These are phyloP conservation scores for Lepraria neglecta DNA, from an alignment of 495 filamentous ascomycete genomes.

Conservation along the genomic window DNA sequence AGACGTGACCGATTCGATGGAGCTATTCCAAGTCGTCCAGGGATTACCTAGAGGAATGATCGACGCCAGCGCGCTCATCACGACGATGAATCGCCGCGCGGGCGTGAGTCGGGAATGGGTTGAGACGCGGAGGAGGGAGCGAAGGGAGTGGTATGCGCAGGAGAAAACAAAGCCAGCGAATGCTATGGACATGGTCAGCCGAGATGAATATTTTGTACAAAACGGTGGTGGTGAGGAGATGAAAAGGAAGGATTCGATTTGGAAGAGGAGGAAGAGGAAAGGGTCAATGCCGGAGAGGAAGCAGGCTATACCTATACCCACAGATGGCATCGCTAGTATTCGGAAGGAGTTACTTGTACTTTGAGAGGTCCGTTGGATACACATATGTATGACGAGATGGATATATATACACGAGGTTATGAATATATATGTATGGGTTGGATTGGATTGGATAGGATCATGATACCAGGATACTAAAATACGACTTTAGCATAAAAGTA, in stretches of 20 bases:
- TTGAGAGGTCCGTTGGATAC: constrained; percentile 1
- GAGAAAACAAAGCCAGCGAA: constrained; percentile 16
- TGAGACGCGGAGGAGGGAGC: constrained; percentile 20
- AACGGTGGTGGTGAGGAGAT: neutral
- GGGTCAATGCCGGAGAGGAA: constrained; percentile 5
- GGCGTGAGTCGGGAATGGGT: constrained; percentile 28
- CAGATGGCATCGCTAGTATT: neutral
- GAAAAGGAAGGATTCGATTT: constrained; percentile 13
- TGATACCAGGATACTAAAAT: neutral
- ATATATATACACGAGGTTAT: constrained; percentile 9
- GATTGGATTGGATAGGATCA: neutral
- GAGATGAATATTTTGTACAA: constrained; percentile 12
- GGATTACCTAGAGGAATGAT: constrained; percentile 74
- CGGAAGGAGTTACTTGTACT: constrained; percentile 10
- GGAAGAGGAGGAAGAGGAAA: constrained; percentile 19
- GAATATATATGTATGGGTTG: constrained; percentile 3
- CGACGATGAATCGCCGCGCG: constrained; percentile 36
- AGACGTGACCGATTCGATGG: constrained; percentile 79
- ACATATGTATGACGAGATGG: constrained; percentile 4
- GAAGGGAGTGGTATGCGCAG: constrained; percentile 23
- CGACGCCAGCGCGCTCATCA: constrained; percentile 74
- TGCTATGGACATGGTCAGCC: neutral
- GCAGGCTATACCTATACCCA: neutral
- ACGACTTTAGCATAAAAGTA: neutral
- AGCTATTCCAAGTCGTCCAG: constrained; percentile 93